phyloP scores from a whole-genome alignment of 257 asterid species.

The Solanum sparsipilum region DNA sequence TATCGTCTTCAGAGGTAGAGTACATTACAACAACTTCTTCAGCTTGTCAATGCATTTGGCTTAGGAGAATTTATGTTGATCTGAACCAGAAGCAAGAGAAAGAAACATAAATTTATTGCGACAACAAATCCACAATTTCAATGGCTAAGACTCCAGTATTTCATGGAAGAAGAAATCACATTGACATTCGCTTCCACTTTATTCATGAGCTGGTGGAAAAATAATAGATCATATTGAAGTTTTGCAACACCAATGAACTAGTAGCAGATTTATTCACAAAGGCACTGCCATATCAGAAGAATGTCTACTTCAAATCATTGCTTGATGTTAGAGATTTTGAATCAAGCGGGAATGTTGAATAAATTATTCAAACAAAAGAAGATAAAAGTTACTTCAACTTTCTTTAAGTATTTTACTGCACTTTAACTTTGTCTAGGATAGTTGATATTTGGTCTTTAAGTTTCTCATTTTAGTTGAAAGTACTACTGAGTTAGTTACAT shows the following conservation, averaged over 20 bases:
- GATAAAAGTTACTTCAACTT: not conserved
- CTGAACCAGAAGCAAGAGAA: no score
- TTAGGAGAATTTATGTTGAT: not conserved
- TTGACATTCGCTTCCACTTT: no score
- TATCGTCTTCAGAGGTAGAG: not conserved
- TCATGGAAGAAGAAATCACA: no score
- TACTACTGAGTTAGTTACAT: not conserved
- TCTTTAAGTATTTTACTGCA: not conserved
- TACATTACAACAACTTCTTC: not conserved
- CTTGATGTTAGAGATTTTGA: no score
- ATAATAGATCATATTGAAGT: no score
- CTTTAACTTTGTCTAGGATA: not conserved
- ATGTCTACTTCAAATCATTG: not conserved
- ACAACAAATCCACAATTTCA: no score
- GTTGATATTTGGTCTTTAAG: not conserved
- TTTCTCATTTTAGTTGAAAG: not conserved
- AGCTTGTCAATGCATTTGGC: not conserved
- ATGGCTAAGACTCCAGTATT: no score
- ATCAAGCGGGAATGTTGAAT: not conserved
- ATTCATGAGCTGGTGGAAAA: no score
- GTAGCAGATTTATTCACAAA: not conserved
- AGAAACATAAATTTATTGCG: no score
- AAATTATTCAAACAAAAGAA: not conserved
- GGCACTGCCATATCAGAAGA: not conserved
- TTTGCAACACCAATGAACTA: no score